Conservation (phyloP, 2,329 filamentous ascomycete genomes). For the Penicillium sp. region DNA sequence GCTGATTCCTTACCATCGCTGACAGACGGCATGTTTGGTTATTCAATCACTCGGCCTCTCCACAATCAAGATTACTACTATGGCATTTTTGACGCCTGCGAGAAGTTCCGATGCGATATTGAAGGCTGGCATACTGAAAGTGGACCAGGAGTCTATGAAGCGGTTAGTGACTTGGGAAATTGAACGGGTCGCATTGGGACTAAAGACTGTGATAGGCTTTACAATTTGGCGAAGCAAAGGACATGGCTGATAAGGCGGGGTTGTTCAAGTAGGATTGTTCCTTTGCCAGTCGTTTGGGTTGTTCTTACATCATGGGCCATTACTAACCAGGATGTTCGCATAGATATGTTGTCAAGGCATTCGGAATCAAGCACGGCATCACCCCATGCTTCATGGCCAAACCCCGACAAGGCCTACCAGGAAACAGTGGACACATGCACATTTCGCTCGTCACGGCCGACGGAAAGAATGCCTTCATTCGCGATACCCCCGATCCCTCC, state of each 20-base stretch:
- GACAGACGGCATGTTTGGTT: slow-evolving; percentile 95
- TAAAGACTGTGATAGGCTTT: slow-evolving; percentile 55
- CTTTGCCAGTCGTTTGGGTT: background rate
- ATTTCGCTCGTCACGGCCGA: slow-evolving; percentile 77
- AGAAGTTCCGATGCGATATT: slow-evolving; percentile 73
- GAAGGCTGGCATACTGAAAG: slow-evolving; percentile 97
- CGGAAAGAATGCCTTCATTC: slow-evolving; percentile 81
- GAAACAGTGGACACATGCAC: slow-evolving; percentile 95
- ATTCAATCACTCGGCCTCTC: slow-evolving; percentile 80
- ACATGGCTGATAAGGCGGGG: slow-evolving; percentile 88
- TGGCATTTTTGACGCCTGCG: slow-evolving; percentile 76
- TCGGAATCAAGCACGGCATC: slow-evolving; percentile 82
- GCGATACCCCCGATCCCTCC: slow-evolving; percentile 68
- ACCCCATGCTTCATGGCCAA: slow-evolving; percentile 99
- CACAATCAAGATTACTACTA: slow-evolving; percentile 95
- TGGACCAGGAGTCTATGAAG: slow-evolving; percentile 92
- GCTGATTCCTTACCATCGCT: slow-evolving; percentile 71
- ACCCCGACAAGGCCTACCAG: slow-evolving; percentile 82
- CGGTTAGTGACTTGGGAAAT: slow-evolving; percentile 50
- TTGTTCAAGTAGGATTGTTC: slow-evolving; percentile 71
- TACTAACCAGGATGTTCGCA: slow-evolving; percentile 11
- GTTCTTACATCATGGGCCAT: background rate
- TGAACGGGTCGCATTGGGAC: slow-evolving; percentile 11
- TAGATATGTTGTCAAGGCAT: slow-evolving; percentile 80
- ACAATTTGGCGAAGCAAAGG: slow-evolving; percentile 79